Percentiles rank a stretch among this genome's conserved stretches.
Evolutionary conservation across 108 stramenopile species (phyloP).

Genomic region (Cyclotella sp.): DNA sequence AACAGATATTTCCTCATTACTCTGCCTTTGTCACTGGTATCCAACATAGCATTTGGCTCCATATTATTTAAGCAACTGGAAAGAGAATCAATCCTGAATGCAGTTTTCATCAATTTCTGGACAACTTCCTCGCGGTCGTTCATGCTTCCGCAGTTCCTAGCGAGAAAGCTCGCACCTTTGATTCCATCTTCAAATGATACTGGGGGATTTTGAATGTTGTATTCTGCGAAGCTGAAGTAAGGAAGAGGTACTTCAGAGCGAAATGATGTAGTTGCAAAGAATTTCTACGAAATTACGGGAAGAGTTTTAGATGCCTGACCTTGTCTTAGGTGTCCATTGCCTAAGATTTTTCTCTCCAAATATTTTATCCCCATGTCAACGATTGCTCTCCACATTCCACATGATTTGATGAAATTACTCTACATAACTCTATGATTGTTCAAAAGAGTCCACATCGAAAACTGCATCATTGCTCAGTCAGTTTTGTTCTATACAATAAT

Average conservation of each 20-base stretch:
- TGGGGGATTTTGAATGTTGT: constrained; percentile 44
- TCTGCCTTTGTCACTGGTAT: constrained; percentile 10
- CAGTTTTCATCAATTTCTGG: constrained; percentile 30
- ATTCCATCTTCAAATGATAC: constrained; percentile 60
- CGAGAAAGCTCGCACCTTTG: constrained; percentile 68
- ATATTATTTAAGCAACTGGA: constrained; percentile 65
- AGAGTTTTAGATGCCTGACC: too few species aligned
- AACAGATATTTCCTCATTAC: constrained; percentile 62
- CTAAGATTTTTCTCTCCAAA: too few species aligned
- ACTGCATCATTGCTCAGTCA: too few species aligned
- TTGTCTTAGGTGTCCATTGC: too few species aligned
- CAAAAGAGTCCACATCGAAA: too few species aligned
- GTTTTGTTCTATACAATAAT: neutral
- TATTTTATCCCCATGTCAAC: too few species aligned
- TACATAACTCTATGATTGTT: too few species aligned
- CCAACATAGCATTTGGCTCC: constrained; percentile 27
- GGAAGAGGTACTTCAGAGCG: constrained; percentile 67
- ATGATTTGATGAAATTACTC: too few species aligned
- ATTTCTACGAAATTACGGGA: constrained; percentile 16
- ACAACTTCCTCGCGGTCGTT: constrained; percentile 69
- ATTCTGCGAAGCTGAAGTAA: constrained; percentile 42
- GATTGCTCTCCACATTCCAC: too few species aligned
- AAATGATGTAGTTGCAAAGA: constrained; percentile 76
- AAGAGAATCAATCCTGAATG: constrained; percentile 64
- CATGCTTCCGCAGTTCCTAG: constrained; percentile 59